These are phyloP conservation scores for Trichoderma gracile DNA, from an alignment of 2,329 filamentous ascomycete species.

Conservation along the genomic window DNA sequence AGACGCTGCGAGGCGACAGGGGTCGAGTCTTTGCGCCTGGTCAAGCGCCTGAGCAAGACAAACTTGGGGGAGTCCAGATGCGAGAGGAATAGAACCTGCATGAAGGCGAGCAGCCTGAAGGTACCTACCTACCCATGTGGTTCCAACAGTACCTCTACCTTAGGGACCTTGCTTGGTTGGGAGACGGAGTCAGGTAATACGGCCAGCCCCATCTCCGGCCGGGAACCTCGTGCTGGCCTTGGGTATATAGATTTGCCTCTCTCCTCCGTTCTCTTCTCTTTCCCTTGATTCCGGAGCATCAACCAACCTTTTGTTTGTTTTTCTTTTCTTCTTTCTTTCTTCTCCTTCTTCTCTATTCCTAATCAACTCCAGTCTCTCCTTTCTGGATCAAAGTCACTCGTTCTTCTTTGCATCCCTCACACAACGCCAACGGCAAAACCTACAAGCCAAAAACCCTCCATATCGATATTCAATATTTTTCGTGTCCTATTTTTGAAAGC, in stretches of 20 bases:
- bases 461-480: constrained; percentile 29
- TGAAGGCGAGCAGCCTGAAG: not conserved
- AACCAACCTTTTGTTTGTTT: constrained; percentile 14
- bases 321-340: constrained; percentile 10
- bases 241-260: constrained; percentile 36
- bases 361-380: constrained; percentile 27
- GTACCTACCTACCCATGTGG: too few relatives aligned
- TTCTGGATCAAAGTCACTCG: constrained; percentile 56
- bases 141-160: too few relatives aligned
- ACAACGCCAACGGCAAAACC: constrained; percentile 33
- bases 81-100: too few relatives aligned
- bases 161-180: too few relatives aligned
- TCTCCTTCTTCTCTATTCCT: constrained; percentile 1
- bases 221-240: constrained; percentile 9
- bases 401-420: constrained; percentile 50
- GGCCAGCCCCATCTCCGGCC: not conserved
- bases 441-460: constrained; percentile 32
- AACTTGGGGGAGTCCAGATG: too few relatives aligned
- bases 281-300: not conserved
- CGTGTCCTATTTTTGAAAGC: constrained; percentile 27
- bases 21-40: constrained; percentile 14
- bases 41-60: constrained; percentile 14
- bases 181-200: too few relatives aligned
- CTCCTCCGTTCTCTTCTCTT: not conserved
- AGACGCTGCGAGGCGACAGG: not conserved